Evolutionary conservation across 306 rosid species (phyloP), one percentile per base, ranked within the genome.

Genomic region (Vigna hirtella): DNA sequence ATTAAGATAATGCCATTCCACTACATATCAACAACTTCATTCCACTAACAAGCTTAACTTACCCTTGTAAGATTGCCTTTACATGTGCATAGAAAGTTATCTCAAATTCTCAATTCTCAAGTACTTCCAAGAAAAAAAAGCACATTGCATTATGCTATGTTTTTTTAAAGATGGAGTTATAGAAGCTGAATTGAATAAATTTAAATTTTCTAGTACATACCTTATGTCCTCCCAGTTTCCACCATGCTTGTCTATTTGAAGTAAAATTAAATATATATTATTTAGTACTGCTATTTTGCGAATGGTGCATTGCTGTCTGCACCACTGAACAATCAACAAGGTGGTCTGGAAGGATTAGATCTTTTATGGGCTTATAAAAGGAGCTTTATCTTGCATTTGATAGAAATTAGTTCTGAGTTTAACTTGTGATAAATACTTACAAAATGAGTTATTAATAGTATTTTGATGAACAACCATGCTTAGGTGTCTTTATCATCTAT

Each of bases 11-110:
- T n/a, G 24, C 38, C 17, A 5, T 58, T 53, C 81, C 86, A 78
- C 76, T 68, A 82, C 65, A 51, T 42, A 70, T 81, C 82, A 82
- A 82, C 88, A 74, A 79, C 84, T 71, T 65, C 38, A 50, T 79
- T 85, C 80, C 86, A 85, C 80, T 70, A 78, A 62, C 20, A 10
- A 76, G 42, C 66, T 53, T 32, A 22, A 5, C 57, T 28, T 74
- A 20, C 13, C 70, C 38, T 73, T 57, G 58, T 34, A 59, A 52
- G 30, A 26, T 57, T 48, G 32, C 3, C 74, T 63, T 42, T 55
- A 28, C 47, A 69, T 12, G 43, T 28, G 59, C 15, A 76, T 52
- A 51, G 55, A 2, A n/a, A 24, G 50, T 70, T 51, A 9, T 50
- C 77, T 55, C 42, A 40, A 40, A 40, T 8, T 8, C 9, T 40